Conservation (phyloP, 2,329 filamentous ascomycete species). For the Zasmidium angulare region DNA sequence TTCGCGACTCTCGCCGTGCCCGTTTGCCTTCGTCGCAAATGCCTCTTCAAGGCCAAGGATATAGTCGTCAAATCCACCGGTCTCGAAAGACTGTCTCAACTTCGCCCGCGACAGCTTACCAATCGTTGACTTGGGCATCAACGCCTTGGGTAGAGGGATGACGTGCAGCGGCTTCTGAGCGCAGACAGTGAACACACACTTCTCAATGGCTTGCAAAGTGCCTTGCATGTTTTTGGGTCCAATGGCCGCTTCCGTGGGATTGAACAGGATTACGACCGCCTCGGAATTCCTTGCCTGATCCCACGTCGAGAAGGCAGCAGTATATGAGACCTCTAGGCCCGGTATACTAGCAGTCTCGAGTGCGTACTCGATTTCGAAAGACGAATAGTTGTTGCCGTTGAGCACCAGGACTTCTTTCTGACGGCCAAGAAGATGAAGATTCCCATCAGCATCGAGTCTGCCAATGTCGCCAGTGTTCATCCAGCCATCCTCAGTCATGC, state of each 20-base stretch:
- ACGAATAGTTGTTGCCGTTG: constrained; percentile 25
- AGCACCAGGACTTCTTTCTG: constrained; percentile 26
- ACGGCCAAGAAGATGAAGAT: constrained; percentile 22
- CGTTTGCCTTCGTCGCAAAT: background rate
- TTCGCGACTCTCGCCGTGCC: background rate
- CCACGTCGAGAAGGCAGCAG: constrained; percentile 23
- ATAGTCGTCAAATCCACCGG: constrained; percentile 15
- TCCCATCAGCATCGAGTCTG: constrained; percentile 19
- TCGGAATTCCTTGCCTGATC: constrained; percentile 21
- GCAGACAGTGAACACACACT: constrained; percentile 19
- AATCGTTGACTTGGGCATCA: constrained; percentile 24
- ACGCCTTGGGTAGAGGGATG: constrained; percentile 19
- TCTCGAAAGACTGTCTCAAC: constrained; percentile 19
- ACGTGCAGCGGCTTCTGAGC: constrained; percentile 21
- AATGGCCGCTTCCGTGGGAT: constrained; percentile 22
- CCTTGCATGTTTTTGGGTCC: constrained; percentile 16
- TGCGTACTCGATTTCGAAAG: constrained; percentile 25
- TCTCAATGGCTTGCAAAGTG: constrained; percentile 19
- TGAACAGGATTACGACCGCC: constrained; percentile 23
- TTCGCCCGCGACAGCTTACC: constrained; percentile 27
- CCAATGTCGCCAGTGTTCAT: constrained; percentile 31
- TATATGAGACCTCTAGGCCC: constrained; percentile 18
- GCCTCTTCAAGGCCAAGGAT: constrained; percentile 2
- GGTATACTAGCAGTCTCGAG: constrained; percentile 19
- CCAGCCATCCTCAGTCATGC: constrained; percentile 40